Evolutionary conservation across 2,329 filamentous ascomycete genomes (phyloP).

Genomic region (Neofusicoccum cordaticola): DNA sequence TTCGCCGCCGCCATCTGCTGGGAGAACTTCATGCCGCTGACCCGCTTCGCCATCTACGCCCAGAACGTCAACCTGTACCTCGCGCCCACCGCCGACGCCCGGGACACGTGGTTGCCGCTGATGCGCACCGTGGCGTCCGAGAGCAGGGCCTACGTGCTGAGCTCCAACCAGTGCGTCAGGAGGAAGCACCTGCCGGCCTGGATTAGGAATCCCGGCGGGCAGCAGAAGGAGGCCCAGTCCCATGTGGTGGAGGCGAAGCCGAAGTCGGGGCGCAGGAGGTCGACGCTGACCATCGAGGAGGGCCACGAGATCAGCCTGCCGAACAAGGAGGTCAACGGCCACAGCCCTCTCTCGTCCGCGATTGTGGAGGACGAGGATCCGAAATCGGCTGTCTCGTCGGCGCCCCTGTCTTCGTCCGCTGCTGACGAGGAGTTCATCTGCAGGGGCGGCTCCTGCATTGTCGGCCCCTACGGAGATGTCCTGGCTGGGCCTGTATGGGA

Average conservation of each 20-base stretch:
- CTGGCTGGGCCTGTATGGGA: constrained; percentile 83
- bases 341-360: neutral
- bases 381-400: neutral
- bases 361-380: constrained; percentile 3
- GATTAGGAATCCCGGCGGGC: constrained; percentile 40
- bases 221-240: constrained; percentile 5
- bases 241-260: constrained; percentile 17
- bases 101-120: constrained; percentile 78
- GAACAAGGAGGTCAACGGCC: constrained; percentile 19
- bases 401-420: neutral
- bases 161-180: constrained; percentile 76
- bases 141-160: constrained; percentile 80
- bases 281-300: constrained; percentile 42
- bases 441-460: constrained; percentile 78
- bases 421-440: constrained; percentile 54
- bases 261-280: constrained; percentile 32
- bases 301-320: constrained; percentile 50
- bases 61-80: constrained; percentile 93
- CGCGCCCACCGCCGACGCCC: constrained; percentile 81
- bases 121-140: constrained; percentile 80
- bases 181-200: constrained; percentile 57
- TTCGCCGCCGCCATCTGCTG: constrained; percentile 89
- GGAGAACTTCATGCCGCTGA: constrained; percentile 94
- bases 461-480: constrained; percentile 76
- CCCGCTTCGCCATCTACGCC: constrained; percentile 78